Evolutionary conservation across 2,329 filamentous ascomycete species (phyloP).

Genomic region (Fusarium irregulare): DNA sequence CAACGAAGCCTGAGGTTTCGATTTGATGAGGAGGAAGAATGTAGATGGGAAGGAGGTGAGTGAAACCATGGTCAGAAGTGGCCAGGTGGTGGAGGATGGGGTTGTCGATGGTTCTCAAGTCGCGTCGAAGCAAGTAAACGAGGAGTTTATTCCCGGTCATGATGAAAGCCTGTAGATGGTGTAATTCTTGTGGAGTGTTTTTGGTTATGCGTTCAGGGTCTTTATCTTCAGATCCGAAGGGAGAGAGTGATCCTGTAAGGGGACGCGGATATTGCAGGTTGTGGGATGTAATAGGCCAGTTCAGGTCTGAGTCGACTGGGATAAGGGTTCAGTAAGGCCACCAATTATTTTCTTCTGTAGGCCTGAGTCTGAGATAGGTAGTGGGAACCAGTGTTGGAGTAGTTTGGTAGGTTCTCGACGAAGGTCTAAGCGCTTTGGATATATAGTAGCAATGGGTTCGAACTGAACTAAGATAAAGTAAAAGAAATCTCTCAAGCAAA

Average conservation of each 20-base stretch:
- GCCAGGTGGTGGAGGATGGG: conserved; percentile 72
- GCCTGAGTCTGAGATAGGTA: background rate
- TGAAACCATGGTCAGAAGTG: conserved; percentile 65
- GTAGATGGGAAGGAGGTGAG: conserved; percentile 78
- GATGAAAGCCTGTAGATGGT: background rate
- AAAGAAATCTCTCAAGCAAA: background rate
- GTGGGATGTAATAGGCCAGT: conserved; percentile 14
- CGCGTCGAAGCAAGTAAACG: conserved; percentile 77
- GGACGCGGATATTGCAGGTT: background rate
- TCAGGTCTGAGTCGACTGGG: background rate
- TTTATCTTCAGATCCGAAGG: background rate
- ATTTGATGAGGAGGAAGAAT: conserved; percentile 77
- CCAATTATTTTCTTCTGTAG: conserved; percentile 1
- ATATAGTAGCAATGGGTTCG: background rate
- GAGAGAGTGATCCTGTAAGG: no score
- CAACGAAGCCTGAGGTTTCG: conserved; percentile 80
- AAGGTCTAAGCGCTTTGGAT: conserved; percentile 7
- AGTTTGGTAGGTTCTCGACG: conserved; percentile 14
- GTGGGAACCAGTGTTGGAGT: background rate
- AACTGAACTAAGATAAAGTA: background rate
- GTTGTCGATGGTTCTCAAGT: conserved; percentile 80
- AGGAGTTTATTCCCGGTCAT: conserved; percentile 64
- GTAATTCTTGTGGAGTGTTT: background rate
- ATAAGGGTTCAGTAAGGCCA: conserved; percentile 10
- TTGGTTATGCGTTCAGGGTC: background rate